Base-by-base conservation (phyloP, 352 stramenopile species). In the Phytopythium mirpurense region DNA sequence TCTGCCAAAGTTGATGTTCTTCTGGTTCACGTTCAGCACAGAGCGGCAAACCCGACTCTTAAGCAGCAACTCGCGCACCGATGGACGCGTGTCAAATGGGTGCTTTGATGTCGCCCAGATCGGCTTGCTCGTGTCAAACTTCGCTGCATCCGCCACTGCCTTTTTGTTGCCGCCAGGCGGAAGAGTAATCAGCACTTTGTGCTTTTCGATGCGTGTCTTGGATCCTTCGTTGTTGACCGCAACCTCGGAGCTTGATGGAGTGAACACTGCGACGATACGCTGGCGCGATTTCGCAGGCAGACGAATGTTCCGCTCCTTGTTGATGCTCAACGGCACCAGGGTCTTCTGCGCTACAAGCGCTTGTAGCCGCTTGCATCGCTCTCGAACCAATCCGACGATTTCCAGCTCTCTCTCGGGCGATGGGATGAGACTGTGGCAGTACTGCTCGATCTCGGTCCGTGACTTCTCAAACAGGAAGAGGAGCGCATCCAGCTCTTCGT, bases 1-100 rank as follows among this genome's bases (percentile, higher is more conserved):
- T 15, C 86, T 78, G 1, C 86, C 86, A 54, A 96, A 96, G 59
- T 96, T 96, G 59, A 96, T 96, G 55, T 96, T 96, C 54, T 96
- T 96, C 63, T 96, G 86, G 53, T 96, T 96, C 46, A 96, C 84
- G 41, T 94, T 92, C 73, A 96, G 77, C 12, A 96, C 79, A 1
- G 84, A 94, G 18, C 84, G 82, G 36, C 80, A 94, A 11, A 96
- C 83, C 51, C 81, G 79, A 56, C 82, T 80, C 57, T 93, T 92
- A 6, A 96, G 66, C 8, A 96, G 62, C 36, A 96, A 59, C 42
- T 96, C 86, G 51, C 86, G 74, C 23, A 96, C 84, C 18, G 83
- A 93, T 31, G 77, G 56, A 0, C 80, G 63, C 32, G 77, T 83
- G 61, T 93, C 82, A 54, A 95, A 93, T 10, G 85, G 81, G 50